Conservation (phyloP, 176 grass and related monocot species). For the Elymus sibiricus region DNA sequence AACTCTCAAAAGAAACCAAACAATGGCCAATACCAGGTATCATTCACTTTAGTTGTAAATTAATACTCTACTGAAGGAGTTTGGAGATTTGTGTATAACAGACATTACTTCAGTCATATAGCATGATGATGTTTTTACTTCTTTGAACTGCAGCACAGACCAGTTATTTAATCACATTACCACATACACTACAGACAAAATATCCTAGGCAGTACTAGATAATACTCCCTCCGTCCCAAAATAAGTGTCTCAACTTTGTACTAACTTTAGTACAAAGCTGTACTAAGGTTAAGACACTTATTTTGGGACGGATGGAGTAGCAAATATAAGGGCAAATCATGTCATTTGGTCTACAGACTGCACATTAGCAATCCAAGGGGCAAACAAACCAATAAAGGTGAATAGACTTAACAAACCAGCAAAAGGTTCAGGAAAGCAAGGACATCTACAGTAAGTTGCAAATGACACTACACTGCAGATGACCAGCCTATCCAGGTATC, state of each 20-base stretch:
- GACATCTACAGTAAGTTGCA: neutral
- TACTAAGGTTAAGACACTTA: too few species aligned
- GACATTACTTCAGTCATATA: neutral
- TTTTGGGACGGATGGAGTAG: too few species aligned
- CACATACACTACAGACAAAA: neutral
- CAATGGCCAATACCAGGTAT: neutral
- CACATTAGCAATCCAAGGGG: neutral
- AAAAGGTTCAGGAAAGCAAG: neutral
- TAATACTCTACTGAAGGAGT: neutral
- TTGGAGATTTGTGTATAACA: neutral
- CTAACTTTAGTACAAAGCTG: too few species aligned
- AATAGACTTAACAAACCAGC: neutral
- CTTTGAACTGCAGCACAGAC: neutral
- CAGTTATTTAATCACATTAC: neutral
- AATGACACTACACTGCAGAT: neutral
- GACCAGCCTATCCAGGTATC: neutral
- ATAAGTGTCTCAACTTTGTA: too few species aligned
- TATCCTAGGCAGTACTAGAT: neutral
- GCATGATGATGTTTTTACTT: neutral
- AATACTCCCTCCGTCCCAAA: too few species aligned
- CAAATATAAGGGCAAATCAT: neutral
- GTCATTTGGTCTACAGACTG: neutral
- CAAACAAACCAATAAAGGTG: neutral
- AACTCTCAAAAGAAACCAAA: neutral
- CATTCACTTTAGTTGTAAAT: neutral